phyloP scores from a whole-genome alignment of 2,329 filamentous ascomycete species.

The Cercospora sp. region DNA sequence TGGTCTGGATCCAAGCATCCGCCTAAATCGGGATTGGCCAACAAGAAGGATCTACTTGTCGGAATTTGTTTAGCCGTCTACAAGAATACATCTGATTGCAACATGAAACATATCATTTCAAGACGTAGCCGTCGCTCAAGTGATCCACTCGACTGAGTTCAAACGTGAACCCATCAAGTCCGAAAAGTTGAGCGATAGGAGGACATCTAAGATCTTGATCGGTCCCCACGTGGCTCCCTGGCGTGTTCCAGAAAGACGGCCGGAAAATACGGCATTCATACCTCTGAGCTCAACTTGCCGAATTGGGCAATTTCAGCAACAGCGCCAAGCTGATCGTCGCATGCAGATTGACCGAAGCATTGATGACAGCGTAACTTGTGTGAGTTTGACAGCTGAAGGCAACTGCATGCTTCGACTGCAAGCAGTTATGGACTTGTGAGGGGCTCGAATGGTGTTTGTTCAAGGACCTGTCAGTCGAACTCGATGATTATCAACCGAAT shows the following conservation, averaged over 20 bases:
- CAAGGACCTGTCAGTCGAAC: background rate
- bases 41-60: background rate
- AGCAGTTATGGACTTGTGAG: background rate
- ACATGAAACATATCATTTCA: background rate
- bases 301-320: background rate
- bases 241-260: background rate
- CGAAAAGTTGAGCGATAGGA: background rate
- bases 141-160: background rate
- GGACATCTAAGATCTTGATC: background rate
- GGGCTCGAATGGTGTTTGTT: background rate
- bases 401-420: background rate
- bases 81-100: background rate
- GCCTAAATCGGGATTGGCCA: background rate
- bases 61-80: background rate
- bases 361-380: background rate
- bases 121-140: background rate
- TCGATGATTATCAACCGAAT: background rate
- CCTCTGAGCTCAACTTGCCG: background rate
- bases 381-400: background rate
- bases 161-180: background rate
- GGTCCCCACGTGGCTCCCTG: background rate
- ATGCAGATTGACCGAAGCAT: background rate
- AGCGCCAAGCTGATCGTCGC: background rate
- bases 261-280: background rate
- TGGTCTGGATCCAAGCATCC: background rate